Base-by-base conservation (phyloP, 1,284 basidiomycete genomes). In the Heterobasidion irregulare region DNA sequence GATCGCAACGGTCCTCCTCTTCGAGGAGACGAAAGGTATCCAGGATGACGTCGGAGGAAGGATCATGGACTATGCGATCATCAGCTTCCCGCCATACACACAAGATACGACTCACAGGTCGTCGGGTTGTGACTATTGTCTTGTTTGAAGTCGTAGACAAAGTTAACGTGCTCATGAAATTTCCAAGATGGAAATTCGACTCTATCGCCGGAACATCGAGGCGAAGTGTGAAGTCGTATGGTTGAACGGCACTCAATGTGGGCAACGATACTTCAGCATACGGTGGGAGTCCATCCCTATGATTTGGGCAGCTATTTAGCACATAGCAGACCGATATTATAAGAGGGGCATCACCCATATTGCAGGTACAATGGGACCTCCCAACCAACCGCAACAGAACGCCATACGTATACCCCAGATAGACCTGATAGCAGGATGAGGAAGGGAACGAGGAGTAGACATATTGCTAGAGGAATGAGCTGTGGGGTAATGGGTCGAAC, bases 321-420 rank as follows among this genome's bases (percentile, higher is more conserved):
- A 19, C n/a, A 54, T 9, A 50, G 35, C 49, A 45, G 38, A 52
- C 45, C n/a, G 12, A 32, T 52, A 32, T 50, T 18, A 38, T 26
- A 5, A 4, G 26, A 26, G 6, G 26, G 12, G 19, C 34, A 8
- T n/a, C 66, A 89, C 88, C 88, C 88, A 62, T 89, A 91, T 71
- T 89, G 86, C 13, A 91, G 71, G 66, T 83, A 81, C 32, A 89
- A 57, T 8, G 82, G 76, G 8, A 74, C 67, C 58, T 83, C 73
- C 89, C 89, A 91, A 38, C 78, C 75, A 5, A 80, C 75, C 13
- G 87, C 84, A 6, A 82, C 74, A 60, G 70, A 84, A 58, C 72
- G 80, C 86, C 88, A 90, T 5, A 91, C 84, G 53, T 82, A 66
- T 70, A 77, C 82, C 2, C 88, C 89, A 8, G 88, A 82, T 57